Base-by-base conservation (phyloP, 164 flowering plant species). In the Piper betle region DNA sequence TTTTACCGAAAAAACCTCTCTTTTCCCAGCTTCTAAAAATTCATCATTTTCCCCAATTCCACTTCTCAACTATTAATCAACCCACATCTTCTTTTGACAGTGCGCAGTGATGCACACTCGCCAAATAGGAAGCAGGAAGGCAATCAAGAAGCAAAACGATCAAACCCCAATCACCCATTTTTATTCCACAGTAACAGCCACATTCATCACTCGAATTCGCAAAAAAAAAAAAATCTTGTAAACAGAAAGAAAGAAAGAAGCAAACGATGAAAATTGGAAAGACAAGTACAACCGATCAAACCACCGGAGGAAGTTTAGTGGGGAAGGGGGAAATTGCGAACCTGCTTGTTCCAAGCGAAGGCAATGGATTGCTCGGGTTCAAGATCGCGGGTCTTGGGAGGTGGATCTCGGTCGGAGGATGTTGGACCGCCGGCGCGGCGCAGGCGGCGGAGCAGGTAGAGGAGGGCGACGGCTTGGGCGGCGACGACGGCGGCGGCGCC, bases 341-440 rank as follows among this genome's bases (percentile, higher is more conserved):
- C 67, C 67, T 64, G 53, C 57, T 64, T 64, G 13, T 64, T 64
- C 25, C 6, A 38, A 4, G 12, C 43, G 46, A 64, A 58, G 41
- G 55, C 41, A 33, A 64, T 41, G 20, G 67, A 58, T n/a, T 50
- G 61, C 37, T 64, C 61, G 12, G 39, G 46, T 11, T 64, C 61
- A 41, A 64, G 56, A 18, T 64, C 54, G 6, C 61, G 56, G n/a
- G 46, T 61, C 55, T 37, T 55, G 15, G 48, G 37, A 15, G 55
- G 4, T 18, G 38, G 33, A 54, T 20, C 57, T 52, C 10, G 3
- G 33, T 2, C 57, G 61, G 61, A 18, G 15, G 17, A 2, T 37
- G 10, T 33, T 48, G 15, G n/a, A 40, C 56, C 38, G 37, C 37
- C 38, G 33, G 33, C 33, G 33, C 66, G 60, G n/a, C 55, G 12